These are phyloP conservation scores for Drosera spatulata DNA, from an alignment of 179 eudicot genomes.

Conservation along the genomic window DNA sequence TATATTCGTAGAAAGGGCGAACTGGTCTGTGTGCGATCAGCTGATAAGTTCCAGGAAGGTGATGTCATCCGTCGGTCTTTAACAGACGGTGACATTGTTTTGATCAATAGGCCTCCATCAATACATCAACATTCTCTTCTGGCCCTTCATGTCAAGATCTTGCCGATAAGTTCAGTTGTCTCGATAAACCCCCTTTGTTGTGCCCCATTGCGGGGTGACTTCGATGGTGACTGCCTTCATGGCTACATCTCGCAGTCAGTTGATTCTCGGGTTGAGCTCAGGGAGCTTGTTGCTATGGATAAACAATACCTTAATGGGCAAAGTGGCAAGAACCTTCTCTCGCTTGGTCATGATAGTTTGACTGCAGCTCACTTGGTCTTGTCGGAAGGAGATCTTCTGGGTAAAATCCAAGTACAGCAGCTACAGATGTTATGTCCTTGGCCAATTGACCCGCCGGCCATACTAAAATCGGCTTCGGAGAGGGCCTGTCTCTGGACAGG, in stretches of 20 bases:
- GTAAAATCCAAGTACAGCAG: slow-evolving; percentile 56
- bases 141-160: slow-evolving; percentile 62
- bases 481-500: slow-evolving; percentile 56
- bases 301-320: slow-evolving; percentile 66
- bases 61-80: slow-evolving; percentile 61
- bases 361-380: slow-evolving; percentile 69
- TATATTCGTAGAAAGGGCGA: slow-evolving; percentile 50
- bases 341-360: slow-evolving; percentile 79
- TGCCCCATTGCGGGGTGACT: slow-evolving; percentile 85
- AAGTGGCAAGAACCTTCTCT: slow-evolving; percentile 59
- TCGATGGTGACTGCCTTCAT: slow-evolving; percentile 93
- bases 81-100: slow-evolving; percentile 67
- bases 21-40: slow-evolving; percentile 28
- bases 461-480: slow-evolving; percentile 16
- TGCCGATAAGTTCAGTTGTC: slow-evolving; percentile 60
- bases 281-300: slow-evolving; percentile 71
- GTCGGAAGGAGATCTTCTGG: slow-evolving; percentile 44
- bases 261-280: slow-evolving; percentile 60
- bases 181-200: slow-evolving; percentile 79
- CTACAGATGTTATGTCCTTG: slow-evolving; percentile 59
- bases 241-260: slow-evolving; percentile 86
- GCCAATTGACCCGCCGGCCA: slow-evolving; percentile 27
- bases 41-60: slow-evolving; percentile 55
- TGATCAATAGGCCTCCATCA: slow-evolving; percentile 91
- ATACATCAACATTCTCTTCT: slow-evolving; percentile 86